phyloP scores from a whole-genome alignment of 164 flowering plant genomes.

The Brasenia schreberi region DNA sequence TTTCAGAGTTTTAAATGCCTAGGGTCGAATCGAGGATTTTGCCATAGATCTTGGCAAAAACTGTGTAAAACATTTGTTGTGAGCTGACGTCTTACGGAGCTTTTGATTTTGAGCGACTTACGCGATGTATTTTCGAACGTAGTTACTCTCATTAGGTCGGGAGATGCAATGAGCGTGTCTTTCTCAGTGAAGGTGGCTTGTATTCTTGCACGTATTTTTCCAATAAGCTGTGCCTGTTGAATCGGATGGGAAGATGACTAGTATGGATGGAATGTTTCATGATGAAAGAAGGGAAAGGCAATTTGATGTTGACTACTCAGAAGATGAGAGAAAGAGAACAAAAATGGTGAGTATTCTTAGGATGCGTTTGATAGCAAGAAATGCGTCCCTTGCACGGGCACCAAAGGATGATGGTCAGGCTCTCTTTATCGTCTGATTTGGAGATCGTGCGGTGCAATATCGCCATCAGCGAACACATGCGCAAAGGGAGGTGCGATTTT shows the following conservation, averaged over 20 bases:
- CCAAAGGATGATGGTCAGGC: background rate
- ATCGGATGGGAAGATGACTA: background rate
- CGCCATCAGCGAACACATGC: slow-evolving; percentile 51
- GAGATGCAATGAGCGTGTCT: background rate
- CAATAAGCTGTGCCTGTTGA: background rate
- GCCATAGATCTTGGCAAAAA: no score
- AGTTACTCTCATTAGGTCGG: background rate
- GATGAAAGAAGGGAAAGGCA: slow-evolving; percentile 59
- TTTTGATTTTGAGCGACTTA: background rate
- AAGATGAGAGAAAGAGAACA: slow-evolving; percentile 64
- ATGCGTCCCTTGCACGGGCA: background rate
- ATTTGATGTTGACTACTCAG: slow-evolving; percentile 65
- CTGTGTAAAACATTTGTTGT: no score
- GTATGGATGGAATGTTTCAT: slow-evolving; percentile 22
- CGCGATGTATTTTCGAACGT: background rate
- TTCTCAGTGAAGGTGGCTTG: background rate
- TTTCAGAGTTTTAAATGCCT: no score
- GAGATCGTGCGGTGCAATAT: slow-evolving; percentile 48
- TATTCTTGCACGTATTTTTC: background rate
- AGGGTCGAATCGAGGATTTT: no score
- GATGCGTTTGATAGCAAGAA: background rate
- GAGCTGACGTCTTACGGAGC: background rate
- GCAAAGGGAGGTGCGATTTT: slow-evolving; percentile 32
- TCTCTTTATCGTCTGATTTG: slow-evolving; percentile 12
- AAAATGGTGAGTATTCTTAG: slow-evolving; percentile 8